phyloP scores from a whole-genome alignment of 2,329 filamentous ascomycete species.

The Ceratocystiopsis sp. region DNA sequence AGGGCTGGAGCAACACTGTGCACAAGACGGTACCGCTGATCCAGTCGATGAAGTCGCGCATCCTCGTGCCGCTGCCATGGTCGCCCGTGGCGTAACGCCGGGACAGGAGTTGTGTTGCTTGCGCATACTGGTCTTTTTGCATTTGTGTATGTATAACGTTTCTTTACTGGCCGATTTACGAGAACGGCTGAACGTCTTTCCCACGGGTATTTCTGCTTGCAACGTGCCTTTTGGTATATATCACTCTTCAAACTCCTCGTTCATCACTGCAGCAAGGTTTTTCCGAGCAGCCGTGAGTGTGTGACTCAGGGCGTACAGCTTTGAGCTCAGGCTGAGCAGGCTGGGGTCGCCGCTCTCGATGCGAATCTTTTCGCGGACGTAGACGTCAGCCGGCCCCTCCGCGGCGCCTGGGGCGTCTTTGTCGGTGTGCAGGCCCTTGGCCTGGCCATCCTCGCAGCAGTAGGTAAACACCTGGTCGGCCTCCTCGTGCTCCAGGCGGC shows the following conservation, averaged over 20 bases:
- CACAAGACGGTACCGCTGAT: slow-evolving; percentile 98
- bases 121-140: not conserved
- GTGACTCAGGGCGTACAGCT: slow-evolving; percentile 61
- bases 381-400: slow-evolving; percentile 49
- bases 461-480: slow-evolving; percentile 60
- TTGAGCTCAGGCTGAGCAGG: slow-evolving; percentile 66
- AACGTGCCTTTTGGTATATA: no score
- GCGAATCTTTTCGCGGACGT: slow-evolving; percentile 74
- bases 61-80: slow-evolving; percentile 91
- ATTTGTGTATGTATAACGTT: not conserved
- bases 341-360: slow-evolving; percentile 83
- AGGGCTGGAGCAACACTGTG: slow-evolving; percentile 93
- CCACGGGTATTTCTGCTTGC: no score
- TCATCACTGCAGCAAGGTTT: slow-evolving; percentile 67
- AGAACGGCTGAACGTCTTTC: no score
- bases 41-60: slow-evolving; percentile 86
- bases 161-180: no score
- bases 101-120: not conserved
- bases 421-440: slow-evolving; percentile 1
- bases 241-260: slow-evolving; percentile 28
- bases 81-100: slow-evolving; percentile 59
- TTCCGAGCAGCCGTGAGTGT: slow-evolving; percentile 51
- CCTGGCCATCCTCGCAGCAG: slow-evolving; percentile 15
- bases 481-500: slow-evolving; percentile 60
- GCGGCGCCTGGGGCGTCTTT: slow-evolving; percentile 11